Evolutionary conservation across 2,329 filamentous ascomycete species (phyloP).

Genomic region (Phialophora chinensis): DNA sequence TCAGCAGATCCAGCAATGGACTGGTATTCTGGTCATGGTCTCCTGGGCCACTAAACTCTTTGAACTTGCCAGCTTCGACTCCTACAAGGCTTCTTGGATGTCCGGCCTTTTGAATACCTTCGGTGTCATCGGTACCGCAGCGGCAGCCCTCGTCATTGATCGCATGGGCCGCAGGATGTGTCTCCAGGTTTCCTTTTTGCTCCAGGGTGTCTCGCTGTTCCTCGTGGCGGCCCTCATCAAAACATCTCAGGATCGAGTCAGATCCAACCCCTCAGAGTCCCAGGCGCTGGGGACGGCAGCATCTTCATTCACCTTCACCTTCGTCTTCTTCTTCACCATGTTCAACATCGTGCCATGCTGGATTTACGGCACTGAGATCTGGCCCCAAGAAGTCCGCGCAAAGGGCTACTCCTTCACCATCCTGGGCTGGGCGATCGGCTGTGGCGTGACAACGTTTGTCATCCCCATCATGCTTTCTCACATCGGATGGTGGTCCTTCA

Average conservation of each 20-base stretch:
- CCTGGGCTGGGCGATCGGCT: slow-evolving; percentile 58
- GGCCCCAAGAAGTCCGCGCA: slow-evolving; percentile 58
- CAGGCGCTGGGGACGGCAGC: slow-evolving; percentile 37
- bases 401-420: slow-evolving; percentile 60
- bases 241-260: slow-evolving; percentile 33
- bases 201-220: slow-evolving; percentile 38
- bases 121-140: slow-evolving; percentile 40
- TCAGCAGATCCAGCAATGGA: slow-evolving; percentile 55
- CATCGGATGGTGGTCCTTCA: slow-evolving; percentile 52
- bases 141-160: slow-evolving; percentile 41
- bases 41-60: slow-evolving; percentile 44
- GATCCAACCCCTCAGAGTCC: slow-evolving; percentile 28
- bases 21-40: slow-evolving; percentile 52
- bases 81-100: slow-evolving; percentile 40
- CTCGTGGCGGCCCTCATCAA: slow-evolving; percentile 39
- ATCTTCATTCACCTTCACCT: slow-evolving; percentile 56
- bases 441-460: slow-evolving; percentile 44
- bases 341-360: slow-evolving; percentile 68
- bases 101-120: slow-evolving; percentile 39
- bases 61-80: slow-evolving; percentile 37
- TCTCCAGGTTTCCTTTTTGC: slow-evolving; percentile 38
- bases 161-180: slow-evolving; percentile 36
- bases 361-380: slow-evolving; percentile 56
- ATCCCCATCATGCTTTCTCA: slow-evolving; percentile 50
- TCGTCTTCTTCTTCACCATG: slow-evolving; percentile 69